Evolutionary conservation across 345 rosid species (phyloP), one percentile per base, ranked within the genome.

Genomic region (Populus pruinosa): DNA sequence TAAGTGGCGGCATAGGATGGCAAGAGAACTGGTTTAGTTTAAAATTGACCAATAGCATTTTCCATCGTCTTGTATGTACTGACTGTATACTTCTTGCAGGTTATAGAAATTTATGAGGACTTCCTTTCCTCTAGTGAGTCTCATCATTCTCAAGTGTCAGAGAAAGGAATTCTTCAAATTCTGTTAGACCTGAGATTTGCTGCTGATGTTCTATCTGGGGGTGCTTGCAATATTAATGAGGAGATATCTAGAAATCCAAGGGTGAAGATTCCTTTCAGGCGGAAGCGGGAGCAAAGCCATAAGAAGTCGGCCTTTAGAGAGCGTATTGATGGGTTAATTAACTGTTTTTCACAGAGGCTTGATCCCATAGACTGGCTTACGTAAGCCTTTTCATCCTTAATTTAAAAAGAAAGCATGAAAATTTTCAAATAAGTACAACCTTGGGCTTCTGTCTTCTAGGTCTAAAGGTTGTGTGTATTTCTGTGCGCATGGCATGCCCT

Each of bases 281-380:
- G 85, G 85, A 93, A 86, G 87, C 96, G 83, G 87, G 94, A 86
- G 71, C 91, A 85, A 74, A 86, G 71, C 80, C 89, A 83, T 79
- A 71, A 72, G 75, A 87, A 86, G 72, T 91, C 91, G 17, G 88
- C 76, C 66, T 74, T 80, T 69, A 76, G 86, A 86, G 87, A 85
- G 67, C 89, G 85, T 17, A 77, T 91, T 50, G 90, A 93, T 85
- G 93, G 87, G 67, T 73, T 96, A 76, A 87, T 90, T 67, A 79
- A 82, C 75, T 78, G 72, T 69, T 90, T 91, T 77, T 86, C 93
- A 21, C 91, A 91, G 81, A 90, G 91, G 83, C 84, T 96, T 87
- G 99, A 96, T 85, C 97, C 98, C 68, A 96, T 96, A 82, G 99
- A 96, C 80, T 92, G 99, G 99, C 97, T 87, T 55, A 96, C 99